Base-by-base conservation (phyloP, 768 basidiomycete species). In the Rhodocollybia butyracea region DNA sequence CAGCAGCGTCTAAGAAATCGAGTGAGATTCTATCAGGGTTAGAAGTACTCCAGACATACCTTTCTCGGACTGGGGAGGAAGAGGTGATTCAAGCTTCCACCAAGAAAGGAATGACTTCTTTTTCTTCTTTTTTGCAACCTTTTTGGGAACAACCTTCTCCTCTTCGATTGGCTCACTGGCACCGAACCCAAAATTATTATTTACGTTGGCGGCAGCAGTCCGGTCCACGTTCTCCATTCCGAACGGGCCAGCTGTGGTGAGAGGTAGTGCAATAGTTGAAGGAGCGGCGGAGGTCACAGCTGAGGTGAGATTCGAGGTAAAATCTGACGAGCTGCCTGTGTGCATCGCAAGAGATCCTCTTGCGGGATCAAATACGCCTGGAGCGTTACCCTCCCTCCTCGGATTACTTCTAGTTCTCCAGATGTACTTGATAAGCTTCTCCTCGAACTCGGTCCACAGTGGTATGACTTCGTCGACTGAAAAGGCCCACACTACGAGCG, bases 401-500 rank as follows among this genome's bases (percentile, higher is more conserved):
- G 68, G 54, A 2, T 56, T 57, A 50, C 64, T 59, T 21, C 83
- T 77, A 10, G 74, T 75, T 39, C 77, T 71, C 91, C 91, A 92
- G 51, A 94, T 86, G 62, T 88, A 85, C 63, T 84, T 83, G 74
- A 93, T 90, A 65, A 94, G 76, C 60, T 85, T 84, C 36, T 86
- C 81, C 61, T 91, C 87, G 60, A 91, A 87, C 63, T 89, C 89
- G 51, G 78, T 78, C 66, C 80, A 85, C 17, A 85, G 69, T 0
- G 86, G 83, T 56, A 92, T 84, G 60, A 94, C 86, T 39, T 66
- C 64, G 57, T 83, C 81, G 39, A 93, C 74, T 57, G 81, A 76
- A 66, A 92, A 89, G 1, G 85, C 80, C 91, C 91, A 94, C 22
- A 93, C 80, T 22, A 94, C 77, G n/a, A 94, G 81, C 22, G 51